Base-by-base conservation (phyloP, 352 stramenopile genomes). In the Pythium scleroteichum region DNA sequence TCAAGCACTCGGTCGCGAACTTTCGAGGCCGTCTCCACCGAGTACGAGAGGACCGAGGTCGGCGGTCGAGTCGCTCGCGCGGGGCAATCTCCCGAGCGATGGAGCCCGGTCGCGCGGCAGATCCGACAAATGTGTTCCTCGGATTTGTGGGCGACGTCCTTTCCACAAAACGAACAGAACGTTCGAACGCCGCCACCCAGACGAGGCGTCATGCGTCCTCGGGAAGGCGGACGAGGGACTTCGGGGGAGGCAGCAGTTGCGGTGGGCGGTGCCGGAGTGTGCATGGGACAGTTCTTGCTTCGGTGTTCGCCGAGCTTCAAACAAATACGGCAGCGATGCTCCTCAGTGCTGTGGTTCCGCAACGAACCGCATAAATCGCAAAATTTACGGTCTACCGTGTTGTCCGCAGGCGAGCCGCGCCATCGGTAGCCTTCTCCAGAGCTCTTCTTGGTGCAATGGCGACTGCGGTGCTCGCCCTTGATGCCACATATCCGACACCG, bases 241-340 rank as follows among this genome's bases (percentile, higher is more conserved):
- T 49, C 17, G 19, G 32, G n/a, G 12, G 57, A 32, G 4, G 42
- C n/a, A 20, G 12, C 33, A 10, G 47, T 9, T 10, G 38, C 14
- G 16, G 47, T 26, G 1, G 29, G n/a, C 16, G 62, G 32, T 5
- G 29, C 22, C 0, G 66, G 49, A 5, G 66, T 55, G 38, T 73
- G 71, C 53, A 69, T 63, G 8, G 81, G 79, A 29, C 83, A 93
- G 33, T 84, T 76, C 45, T 77, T 79, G 53, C 82, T 90, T 17
- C 82, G 73, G 44, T 92, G 84, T 16, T 88, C 66, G 16, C 82
- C 82, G 24, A 82, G 58, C 13, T 71, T 64, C 14, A 74, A 65
- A 69, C 84, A 92, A 38, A 90, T 68, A 14, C 82, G 78, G 63
- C 85, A 94, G 3, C 75, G 71, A 42, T 94, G 82, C 41, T 89